Evolutionary conservation across 169 alveolate species (phyloP).

Genomic region (Besnoitia besnoiti): DNA sequence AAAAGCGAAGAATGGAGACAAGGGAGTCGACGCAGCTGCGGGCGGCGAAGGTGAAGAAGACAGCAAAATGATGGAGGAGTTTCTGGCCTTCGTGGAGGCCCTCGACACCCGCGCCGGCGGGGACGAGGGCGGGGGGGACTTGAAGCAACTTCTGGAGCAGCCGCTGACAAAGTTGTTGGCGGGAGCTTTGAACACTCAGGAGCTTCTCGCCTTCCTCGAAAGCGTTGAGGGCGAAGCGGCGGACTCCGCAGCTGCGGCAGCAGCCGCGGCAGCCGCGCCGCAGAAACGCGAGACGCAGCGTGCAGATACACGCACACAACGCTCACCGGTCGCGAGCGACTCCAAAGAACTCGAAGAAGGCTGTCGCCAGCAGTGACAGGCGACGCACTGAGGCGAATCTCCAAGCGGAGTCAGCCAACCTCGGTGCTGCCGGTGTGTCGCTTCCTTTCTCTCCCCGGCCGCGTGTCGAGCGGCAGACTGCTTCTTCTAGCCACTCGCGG

Average conservation of each 20-base stretch:
- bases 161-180: slow-evolving; percentile 4
- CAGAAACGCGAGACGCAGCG: background rate
- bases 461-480: no score
- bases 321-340: no score
- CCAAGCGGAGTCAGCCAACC: no score
- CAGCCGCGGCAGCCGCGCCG: background rate
- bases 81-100: background rate
- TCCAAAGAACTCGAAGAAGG: background rate
- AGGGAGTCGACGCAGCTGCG: no score
- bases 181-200: background rate
- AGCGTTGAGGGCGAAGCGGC: background rate
- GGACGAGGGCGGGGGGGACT: background rate
- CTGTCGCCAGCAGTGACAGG: background rate
- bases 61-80: background rate
- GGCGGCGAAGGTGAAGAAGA: no score
- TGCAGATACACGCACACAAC: background rate
- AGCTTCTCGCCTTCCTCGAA: background rate
- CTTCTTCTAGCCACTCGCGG: no score
- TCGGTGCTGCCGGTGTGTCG: no score
- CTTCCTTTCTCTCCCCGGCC: no score
- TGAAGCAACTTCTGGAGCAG: background rate
- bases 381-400: no score
- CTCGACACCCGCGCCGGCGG: background rate
- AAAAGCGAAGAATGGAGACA: no score
- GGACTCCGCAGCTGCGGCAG: background rate